Percentiles rank a stretch among this genome's conserved stretches.
phyloP scores from a whole-genome alignment of 2,329 filamentous ascomycete genomes.

The Nannizziopsis barbatae region DNA sequence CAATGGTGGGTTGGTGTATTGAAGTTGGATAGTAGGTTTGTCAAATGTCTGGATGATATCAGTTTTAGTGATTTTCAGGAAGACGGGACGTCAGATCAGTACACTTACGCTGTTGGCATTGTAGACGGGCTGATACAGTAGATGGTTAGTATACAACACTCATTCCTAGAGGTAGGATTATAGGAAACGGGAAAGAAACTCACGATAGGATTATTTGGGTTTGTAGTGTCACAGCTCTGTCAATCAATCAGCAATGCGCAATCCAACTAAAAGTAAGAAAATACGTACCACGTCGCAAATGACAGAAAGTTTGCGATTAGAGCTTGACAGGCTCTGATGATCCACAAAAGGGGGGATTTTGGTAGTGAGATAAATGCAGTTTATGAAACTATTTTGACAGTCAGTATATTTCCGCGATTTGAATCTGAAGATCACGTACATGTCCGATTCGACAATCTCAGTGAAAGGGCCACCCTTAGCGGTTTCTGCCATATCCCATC shows the following conservation, averaged over 20 bases:
- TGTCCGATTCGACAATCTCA: conserved; percentile 58
- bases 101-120: conserved; percentile 52
- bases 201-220: conserved; percentile 38
- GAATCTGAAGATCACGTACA: conserved; percentile 26
- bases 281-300: conserved; percentile 57
- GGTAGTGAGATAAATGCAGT: conserved; percentile 76
- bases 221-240: conserved; percentile 30
- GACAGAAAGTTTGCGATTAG: conserved; percentile 63
- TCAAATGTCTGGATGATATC: conserved; percentile 51
- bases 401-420: conserved; percentile 14
- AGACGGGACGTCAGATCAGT: background rate
- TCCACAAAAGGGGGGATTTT: conserved; percentile 76
- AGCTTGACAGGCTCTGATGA: conserved; percentile 53
- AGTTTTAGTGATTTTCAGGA: background rate
- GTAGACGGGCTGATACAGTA: conserved; percentile 61
- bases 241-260: background rate
- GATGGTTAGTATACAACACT: background rate
- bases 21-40: conserved; percentile 71
- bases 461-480: conserved; percentile 62
- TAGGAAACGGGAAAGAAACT: conserved; percentile 7
- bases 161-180: background rate
- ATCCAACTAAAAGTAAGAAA: conserved; percentile 21
- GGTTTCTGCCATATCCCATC: conserved; percentile 75
- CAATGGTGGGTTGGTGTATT: conserved; percentile 49
- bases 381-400: conserved; percentile 57